These are phyloP conservation scores for Trypanosoma vivax DNA, from an alignment of 208 protist genomes.

Conservation along the genomic window DNA sequence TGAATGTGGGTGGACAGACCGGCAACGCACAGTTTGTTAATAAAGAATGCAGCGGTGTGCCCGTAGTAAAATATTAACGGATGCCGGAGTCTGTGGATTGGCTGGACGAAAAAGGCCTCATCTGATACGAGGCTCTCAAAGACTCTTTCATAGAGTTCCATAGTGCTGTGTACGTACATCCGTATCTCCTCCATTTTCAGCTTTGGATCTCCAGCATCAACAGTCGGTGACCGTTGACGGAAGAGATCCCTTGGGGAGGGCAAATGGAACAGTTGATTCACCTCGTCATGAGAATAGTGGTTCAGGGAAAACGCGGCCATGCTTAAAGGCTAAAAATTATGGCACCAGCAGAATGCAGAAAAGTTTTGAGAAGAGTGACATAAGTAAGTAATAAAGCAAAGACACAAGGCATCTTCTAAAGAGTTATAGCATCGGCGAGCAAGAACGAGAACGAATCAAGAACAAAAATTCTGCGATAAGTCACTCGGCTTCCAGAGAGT, in stretches of 20 bases:
- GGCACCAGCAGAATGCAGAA: too few species aligned
- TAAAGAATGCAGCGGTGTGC: conserved; percentile 93
- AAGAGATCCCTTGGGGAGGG: conserved; percentile 44
- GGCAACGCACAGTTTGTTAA: conserved; percentile 93
- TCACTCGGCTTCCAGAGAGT: conserved; percentile 10
- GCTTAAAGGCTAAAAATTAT: conserved; percentile 13
- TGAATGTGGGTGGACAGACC: conserved; percentile 81
- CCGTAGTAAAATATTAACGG: conserved; percentile 96
- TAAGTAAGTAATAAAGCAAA: too few species aligned
- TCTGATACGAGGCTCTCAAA: conserved; percentile 72
- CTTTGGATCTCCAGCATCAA: conserved; percentile 44
- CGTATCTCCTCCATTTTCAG: conserved; percentile 80
- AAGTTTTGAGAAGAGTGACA: too few species aligned
- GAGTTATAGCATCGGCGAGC: too few species aligned
- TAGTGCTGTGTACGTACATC: conserved; percentile 83
- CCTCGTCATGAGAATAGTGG: conserved; percentile 42
- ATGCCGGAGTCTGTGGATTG: conserved; percentile 90
- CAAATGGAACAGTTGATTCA: conserved; percentile 37
- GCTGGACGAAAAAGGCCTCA: conserved; percentile 79
- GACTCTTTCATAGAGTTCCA: conserved; percentile 82
- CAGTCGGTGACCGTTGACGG: conserved; percentile 39
- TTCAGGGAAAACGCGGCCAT: conserved; percentile 39
- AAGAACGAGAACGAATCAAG: too few species aligned
- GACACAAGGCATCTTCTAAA: too few species aligned
- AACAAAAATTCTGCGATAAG: too few species aligned